Evolutionary conservation across 805 yeast genomes (phyloP), one percentile per base, ranked within the genome.

Genomic region (Candida nanaspora): DNA sequence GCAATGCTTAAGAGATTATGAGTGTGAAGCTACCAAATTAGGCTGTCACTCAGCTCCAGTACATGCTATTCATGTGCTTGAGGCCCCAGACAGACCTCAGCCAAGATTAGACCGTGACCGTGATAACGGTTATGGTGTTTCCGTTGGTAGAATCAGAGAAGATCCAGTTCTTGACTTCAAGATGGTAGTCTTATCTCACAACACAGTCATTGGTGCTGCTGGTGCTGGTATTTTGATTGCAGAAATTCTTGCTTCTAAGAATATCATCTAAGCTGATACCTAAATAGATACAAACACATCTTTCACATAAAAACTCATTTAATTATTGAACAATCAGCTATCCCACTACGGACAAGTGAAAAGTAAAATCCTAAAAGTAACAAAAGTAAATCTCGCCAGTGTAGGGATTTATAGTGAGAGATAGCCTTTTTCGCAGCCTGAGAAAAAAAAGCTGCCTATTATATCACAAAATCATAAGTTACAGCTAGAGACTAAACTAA

Each of bases 151-250:
- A 66, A 68, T 93, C 45, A 82, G 98, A 70, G 85, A 79, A 52
- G 98, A 93, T 61, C 88, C 95, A 8, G 86, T 93, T 11, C 73
- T 93, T 52, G 98, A 93, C 63, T 79, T 76, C 70, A 93, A 93
- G 69, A 91, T 93, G 89, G 96, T 93, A 41, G 93, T 88, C n/a
- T 70, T 93, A 50, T 89, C 97, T 22, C 98, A 93, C 66, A 93
- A 93, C 74, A 93, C 98, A 41, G 76, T 93, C 55, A 86, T 93
- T 51, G 98, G 98, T 58, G 98, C 98, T 57, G 98, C 98, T 21
- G 98, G 98, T 61, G 84, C 97, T 8, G 98, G 98, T 63, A 74
- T 93, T 46, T 78, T 93, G 63, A 93, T 93, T 61, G 98, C 95
- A 40, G 98, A 93, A 70, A 72, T 88, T 41, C 72, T 93, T 53